Conservation (phyloP, 306 rosid species). For the Morella rubra region DNA sequence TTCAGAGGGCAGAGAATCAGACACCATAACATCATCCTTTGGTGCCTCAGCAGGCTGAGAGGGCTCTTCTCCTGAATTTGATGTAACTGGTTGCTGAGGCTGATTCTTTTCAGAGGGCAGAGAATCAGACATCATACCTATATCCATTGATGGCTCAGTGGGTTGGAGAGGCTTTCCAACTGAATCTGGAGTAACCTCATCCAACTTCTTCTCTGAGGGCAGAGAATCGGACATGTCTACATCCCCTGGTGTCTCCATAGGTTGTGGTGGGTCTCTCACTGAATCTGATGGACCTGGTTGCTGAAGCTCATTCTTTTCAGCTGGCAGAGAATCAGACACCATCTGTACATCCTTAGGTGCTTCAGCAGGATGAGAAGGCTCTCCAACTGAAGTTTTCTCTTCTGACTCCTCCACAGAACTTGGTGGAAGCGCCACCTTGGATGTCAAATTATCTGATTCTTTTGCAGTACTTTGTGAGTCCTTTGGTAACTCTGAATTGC, state of each 20-base stretch:
- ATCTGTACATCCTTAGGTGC: conserved; percentile 38
- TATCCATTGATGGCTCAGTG: conserved; percentile 36
- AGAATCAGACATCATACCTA: conserved; percentile 36
- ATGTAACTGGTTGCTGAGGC: conserved; percentile 36
- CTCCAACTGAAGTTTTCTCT: conserved; percentile 39
- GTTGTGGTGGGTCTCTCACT: conserved; percentile 33
- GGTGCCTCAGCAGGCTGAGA: conserved; percentile 36
- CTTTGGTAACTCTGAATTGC: conserved; percentile 39
- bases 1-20: conserved; percentile 38
- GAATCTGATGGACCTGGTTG: conserved; percentile 36
- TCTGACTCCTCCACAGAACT: conserved; percentile 41
- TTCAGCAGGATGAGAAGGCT: conserved; percentile 39
- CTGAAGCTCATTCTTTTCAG: conserved; percentile 47
- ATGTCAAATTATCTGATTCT: conserved; percentile 38
- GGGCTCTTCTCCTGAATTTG: conserved; percentile 36
- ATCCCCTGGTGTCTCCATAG: not conserved
- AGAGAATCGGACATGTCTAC: conserved; percentile 24
- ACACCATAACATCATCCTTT: conserved; percentile 30
- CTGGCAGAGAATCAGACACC: conserved; percentile 37
- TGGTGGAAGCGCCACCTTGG: conserved; percentile 44
- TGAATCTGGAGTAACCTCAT: conserved; percentile 1
- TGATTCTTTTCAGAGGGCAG: conserved; percentile 44
- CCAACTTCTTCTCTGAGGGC: conserved; percentile 29
- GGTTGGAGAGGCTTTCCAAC: conserved; percentile 43
- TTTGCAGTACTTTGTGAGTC: conserved; percentile 38